A percentile compares a stretch with the other conserved stretches of the same genome.
These are phyloP conservation scores for Colletotrichum lupini DNA, from an alignment of 2,329 filamentous ascomycete genomes.

Conservation along the genomic window DNA sequence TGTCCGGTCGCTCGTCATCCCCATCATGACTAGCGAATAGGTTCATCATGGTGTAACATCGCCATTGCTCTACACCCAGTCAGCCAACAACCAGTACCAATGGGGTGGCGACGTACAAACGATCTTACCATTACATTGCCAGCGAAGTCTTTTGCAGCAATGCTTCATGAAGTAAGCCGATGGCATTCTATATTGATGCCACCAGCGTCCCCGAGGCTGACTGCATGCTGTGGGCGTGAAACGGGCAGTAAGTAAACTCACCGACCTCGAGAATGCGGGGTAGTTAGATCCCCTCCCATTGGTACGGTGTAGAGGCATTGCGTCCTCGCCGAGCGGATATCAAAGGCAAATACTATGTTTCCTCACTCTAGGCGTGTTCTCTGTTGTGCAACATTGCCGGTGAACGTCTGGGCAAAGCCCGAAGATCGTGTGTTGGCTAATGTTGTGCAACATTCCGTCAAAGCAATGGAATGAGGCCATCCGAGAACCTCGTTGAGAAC, in stretches of 20 bases:
- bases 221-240: conserved; percentile 19
- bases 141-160: background rate
- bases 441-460: background rate
- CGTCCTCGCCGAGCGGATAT: background rate
- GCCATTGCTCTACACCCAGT: background rate
- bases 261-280: conserved; percentile 11
- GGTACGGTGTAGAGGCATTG: background rate
- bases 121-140: background rate
- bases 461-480: background rate
- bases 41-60: background rate
- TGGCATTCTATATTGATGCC: background rate
- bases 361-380: background rate
- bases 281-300: background rate
- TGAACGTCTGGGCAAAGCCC: background rate
- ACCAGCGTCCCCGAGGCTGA: conserved; percentile 8
- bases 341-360: background rate
- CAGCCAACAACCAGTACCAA: background rate
- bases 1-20: background rate
- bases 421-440: background rate
- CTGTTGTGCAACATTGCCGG: conserved; percentile 11
- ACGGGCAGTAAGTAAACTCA: conserved; percentile 12
- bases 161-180: background rate
- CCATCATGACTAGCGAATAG: conserved; percentile 4
- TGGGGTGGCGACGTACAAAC: background rate
- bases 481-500: too few species aligned